Evolutionary conservation across 2,329 filamentous ascomycete species (phyloP).

Genomic region (Pyricularia grisea): DNA sequence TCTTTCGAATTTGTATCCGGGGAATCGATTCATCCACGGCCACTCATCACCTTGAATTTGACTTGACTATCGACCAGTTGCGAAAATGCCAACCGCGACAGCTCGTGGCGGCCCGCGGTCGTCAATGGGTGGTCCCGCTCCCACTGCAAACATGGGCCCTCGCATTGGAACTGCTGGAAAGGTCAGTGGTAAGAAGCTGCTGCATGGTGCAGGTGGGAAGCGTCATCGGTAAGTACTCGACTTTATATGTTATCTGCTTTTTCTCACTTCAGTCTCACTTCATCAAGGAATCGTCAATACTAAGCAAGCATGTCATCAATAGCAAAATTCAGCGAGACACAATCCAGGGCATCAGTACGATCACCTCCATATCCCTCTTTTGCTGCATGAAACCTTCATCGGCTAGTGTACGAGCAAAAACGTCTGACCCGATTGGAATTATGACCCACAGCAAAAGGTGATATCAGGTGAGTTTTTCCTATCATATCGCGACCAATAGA

Average conservation of each 20-base stretch:
- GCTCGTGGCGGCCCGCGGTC: background rate
- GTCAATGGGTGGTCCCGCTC: background rate
- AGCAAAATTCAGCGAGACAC: slow-evolving; percentile 40
- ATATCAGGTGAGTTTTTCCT: slow-evolving; percentile 34
- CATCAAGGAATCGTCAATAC: background rate
- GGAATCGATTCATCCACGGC: too few relatives aligned
- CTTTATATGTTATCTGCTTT: background rate
- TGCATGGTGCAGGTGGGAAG: slow-evolving; percentile 10
- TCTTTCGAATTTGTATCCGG: too few relatives aligned
- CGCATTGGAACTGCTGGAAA: background rate
- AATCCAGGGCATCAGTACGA: slow-evolving; percentile 41
- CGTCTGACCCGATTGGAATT: background rate
- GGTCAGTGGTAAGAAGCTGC: slow-evolving; percentile 6
- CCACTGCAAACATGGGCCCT: background rate
- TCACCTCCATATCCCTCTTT: slow-evolving; percentile 8
- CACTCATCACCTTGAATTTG: too few relatives aligned
- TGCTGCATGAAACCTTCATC: slow-evolving; percentile 2
- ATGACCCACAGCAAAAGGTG: slow-evolving; percentile 35
- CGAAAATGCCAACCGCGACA: background rate
- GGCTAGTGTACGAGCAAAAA: background rate
- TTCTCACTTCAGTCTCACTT: background rate
- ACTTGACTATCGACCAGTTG: background rate
- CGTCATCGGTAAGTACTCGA: slow-evolving; percentile 16
- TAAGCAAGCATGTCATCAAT: background rate
- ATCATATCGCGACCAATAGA: too few relatives aligned